Conservation (phyloP, 805 yeast species). For the Tetrapisispora namnaoensis region DNA sequence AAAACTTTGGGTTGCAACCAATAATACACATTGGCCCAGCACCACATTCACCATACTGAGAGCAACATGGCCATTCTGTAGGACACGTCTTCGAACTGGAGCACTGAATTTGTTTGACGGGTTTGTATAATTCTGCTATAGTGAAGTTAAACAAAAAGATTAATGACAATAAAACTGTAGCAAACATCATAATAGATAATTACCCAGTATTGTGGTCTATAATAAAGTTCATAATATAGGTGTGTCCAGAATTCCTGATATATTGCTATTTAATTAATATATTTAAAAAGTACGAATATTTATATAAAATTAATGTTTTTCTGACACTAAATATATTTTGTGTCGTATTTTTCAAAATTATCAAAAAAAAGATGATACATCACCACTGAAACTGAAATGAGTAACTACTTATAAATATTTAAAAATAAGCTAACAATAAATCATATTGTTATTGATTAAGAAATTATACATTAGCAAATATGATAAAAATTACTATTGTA, state of each 20-base stretch:
- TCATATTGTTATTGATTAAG: too few species aligned
- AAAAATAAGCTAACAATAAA: too few species aligned
- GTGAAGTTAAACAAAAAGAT: not conserved
- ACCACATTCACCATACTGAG: constrained; percentile 78
- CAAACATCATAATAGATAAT: not conserved
- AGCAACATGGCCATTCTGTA: constrained; percentile 70
- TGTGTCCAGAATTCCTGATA: not conserved
- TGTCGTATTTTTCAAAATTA: not conserved
- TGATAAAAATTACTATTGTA: not conserved
- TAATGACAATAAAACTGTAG: not conserved
- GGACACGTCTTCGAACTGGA: constrained; percentile 45
- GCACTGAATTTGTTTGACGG: constrained; percentile 18
- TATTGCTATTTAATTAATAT: too few species aligned
- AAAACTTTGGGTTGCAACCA: constrained; percentile 75
- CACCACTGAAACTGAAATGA: too few species aligned
- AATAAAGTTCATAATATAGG: too few species aligned
- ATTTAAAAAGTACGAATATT: too few species aligned
- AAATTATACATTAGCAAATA: not conserved
- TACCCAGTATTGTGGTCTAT: too few species aligned
- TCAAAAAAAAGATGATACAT: too few species aligned
- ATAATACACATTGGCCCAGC: constrained; percentile 68
- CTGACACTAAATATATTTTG: not conserved
- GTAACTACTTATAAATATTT: too few species aligned
- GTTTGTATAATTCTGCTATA: constrained; percentile 17
- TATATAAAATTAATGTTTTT: too few species aligned